Conservation (phyloP, 73 alveolate species). For the Paramecium tetraurelia region DNA sequence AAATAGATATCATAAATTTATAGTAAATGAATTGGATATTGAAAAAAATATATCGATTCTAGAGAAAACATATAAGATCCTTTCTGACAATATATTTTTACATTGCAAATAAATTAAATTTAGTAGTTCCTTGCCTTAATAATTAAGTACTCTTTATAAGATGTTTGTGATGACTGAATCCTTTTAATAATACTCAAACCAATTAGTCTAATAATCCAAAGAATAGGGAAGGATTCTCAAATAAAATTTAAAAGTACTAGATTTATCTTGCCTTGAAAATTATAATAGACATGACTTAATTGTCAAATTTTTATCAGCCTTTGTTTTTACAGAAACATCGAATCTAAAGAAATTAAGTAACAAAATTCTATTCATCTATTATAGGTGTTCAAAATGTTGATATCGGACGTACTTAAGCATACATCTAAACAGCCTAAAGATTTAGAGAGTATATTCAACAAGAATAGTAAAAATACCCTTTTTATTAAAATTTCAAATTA, state of each 20-base stretch:
- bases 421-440: neutral
- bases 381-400: neutral
- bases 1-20: slow-evolving; percentile 15
- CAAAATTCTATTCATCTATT: neutral
- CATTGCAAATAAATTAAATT: neutral
- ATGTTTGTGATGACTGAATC: neutral
- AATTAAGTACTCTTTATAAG: neutral
- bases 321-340: neutral
- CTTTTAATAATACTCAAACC: neutral
- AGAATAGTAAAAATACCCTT: neutral
- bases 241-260: neutral
- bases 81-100: neutral
- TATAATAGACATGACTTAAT: slow-evolving; percentile 37
- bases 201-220: neutral
- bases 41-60: neutral
- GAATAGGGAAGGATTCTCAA: neutral
- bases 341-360: neutral
- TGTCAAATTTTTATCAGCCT: neutral
- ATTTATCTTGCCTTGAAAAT: neutral
- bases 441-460: neutral
- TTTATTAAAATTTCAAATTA: neutral
- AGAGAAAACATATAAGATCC: neutral
- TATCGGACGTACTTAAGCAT: neutral
- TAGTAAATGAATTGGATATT: neutral
- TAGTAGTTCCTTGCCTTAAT: neutral